These are phyloP conservation scores for Penicillium glabrum DNA, from an alignment of 2,329 filamentous ascomycete species.

Conservation along the genomic window DNA sequence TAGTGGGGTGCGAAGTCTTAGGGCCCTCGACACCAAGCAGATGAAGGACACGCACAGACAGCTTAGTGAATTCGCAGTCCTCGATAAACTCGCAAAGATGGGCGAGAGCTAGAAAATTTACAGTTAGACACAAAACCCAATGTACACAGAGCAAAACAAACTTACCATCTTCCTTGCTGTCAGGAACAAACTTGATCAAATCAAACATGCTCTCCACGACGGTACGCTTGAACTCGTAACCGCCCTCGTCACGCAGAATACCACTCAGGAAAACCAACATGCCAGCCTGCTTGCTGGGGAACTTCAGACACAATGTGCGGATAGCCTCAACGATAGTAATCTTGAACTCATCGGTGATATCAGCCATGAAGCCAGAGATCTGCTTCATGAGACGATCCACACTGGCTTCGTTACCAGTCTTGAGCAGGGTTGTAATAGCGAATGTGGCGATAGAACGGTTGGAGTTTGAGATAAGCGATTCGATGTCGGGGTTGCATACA, in stretches of 20 bases:
- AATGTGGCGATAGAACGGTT: conserved; percentile 98
- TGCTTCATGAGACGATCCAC: conserved; percentile 98
- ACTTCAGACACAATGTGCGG: conserved; percentile 93
- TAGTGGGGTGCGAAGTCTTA: conserved; percentile 91
- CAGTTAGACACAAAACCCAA: neutral
- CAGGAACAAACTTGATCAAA: conserved; percentile 96
- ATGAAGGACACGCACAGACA: conserved; percentile 92
- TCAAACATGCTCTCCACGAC: conserved; percentile 99
- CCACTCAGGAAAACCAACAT: conserved; percentile 97
- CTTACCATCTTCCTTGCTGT: conserved; percentile 67
- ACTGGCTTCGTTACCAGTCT: conserved; percentile 96
- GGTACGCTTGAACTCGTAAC: conserved; percentile 96
- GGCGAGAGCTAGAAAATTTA: conserved; percentile 63
- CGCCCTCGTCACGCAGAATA: conserved; percentile 94
- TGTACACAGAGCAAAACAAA: neutral
- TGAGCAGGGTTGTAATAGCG: conserved; percentile 94
- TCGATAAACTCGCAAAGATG: conserved; percentile 99
- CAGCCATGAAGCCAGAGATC: conserved; percentile 96
- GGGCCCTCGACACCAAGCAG: conserved; percentile 92
- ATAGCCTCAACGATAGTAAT: conserved; percentile 99
- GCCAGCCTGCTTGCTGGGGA: conserved; percentile 94
- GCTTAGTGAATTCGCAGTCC: conserved; percentile 98
- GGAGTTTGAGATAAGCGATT: conserved; percentile 91
- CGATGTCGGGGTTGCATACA: conserved; percentile 94
- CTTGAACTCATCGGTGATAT: conserved; percentile 99